Conservation (phyloP, 2,329 filamentous ascomycete genomes). For the Cryphonectria radicalis region DNA sequence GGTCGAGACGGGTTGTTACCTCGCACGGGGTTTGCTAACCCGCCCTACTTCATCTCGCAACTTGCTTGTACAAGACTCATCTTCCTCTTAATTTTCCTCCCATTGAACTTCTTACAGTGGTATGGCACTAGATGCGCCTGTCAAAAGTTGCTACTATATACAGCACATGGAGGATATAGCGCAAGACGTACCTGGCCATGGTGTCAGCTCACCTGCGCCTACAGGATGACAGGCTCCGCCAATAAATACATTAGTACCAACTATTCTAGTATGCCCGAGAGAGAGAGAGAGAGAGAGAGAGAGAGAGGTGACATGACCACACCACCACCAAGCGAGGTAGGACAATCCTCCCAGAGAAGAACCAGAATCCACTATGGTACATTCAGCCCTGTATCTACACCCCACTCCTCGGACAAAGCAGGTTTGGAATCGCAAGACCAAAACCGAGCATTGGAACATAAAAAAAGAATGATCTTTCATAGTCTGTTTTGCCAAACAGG, state of each 20-base stretch:
- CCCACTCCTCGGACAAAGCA: not conserved
- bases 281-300: not conserved
- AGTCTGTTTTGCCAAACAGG: not conserved
- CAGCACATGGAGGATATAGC: not conserved
- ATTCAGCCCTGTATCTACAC: not conserved
- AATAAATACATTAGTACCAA: no score
- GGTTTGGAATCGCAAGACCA: not conserved
- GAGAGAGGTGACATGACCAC: not conserved
- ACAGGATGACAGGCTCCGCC: not conserved
- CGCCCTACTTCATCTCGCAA: not conserved
- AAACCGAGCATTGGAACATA: not conserved
- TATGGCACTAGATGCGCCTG: not conserved
- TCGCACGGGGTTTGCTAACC: not conserved
- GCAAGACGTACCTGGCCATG: not conserved
- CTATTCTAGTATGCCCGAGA: not conserved
- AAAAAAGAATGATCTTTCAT: not conserved
- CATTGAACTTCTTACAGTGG: not conserved
- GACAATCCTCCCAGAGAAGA: not conserved
- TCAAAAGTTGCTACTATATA: not conserved
- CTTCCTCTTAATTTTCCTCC: not conserved
- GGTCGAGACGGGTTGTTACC: not conserved
- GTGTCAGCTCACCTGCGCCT: constrained; percentile 2
- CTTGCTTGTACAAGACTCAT: not conserved
- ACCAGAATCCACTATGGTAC: not conserved
- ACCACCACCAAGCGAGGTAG: not conserved